These are phyloP conservation scores for Hirschfeldia incana DNA, from an alignment of 345 rosid genomes.

Conservation along the genomic window DNA sequence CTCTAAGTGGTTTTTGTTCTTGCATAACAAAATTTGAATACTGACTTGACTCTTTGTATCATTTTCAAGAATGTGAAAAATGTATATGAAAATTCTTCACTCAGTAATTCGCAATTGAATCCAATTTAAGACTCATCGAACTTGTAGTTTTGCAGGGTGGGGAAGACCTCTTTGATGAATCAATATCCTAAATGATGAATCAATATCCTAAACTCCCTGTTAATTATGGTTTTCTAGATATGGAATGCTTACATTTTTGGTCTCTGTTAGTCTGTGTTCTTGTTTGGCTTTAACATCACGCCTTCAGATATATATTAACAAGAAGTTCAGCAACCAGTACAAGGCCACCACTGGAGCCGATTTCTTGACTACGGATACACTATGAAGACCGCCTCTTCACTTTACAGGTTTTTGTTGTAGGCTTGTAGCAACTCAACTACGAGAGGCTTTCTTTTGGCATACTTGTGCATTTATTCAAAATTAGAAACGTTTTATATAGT, in stretches of 20 bases:
- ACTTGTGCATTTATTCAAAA: neutral
- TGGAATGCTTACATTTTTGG: neutral
- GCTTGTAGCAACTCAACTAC: conserved; percentile 1
- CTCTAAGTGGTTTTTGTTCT: neutral
- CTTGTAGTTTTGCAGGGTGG: conserved; percentile 60
- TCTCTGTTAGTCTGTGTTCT: conserved; percentile 5
- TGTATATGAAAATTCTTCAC: neutral
- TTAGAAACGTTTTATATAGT: neutral
- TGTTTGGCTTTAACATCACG: conserved; percentile 35
- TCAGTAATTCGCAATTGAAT: neutral
- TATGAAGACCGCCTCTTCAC: neutral
- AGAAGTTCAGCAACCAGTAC: neutral
- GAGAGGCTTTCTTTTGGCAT: neutral
- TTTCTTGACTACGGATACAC: neutral
- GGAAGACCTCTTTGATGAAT: conserved; percentile 67
- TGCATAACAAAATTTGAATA: neutral
- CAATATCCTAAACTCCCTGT: neutral
- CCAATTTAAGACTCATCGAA: neutral
- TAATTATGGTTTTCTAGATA: neutral
- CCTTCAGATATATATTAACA: conserved; percentile 43
- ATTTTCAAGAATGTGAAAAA: neutral
- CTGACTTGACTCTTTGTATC: neutral
- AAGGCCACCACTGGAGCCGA: neutral
- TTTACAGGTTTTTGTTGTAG: conserved; percentile 53
- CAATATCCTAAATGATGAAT: neutral